These are phyloP conservation scores for Schizochytrium sp. DNA, from an alignment of 108 stramenopile species.

Conservation along the genomic window DNA sequence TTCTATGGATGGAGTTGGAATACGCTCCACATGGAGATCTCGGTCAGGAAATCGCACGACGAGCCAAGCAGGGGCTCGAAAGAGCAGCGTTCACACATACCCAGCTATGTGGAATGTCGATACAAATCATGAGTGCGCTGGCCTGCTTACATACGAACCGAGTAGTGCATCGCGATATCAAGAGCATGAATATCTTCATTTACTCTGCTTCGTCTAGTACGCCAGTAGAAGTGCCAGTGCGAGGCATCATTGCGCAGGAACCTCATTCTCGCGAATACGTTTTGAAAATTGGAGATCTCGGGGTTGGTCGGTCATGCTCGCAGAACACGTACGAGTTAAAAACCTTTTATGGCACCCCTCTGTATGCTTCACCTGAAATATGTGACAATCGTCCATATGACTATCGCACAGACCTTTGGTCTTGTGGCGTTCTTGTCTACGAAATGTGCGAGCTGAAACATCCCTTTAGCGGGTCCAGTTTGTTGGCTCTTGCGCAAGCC, in stretches of 20 bases:
- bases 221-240: not conserved
- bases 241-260: not conserved
- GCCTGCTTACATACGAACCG: conserved; percentile 60
- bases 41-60: not conserved
- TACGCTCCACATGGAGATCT: conserved; percentile 65
- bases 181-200: conserved; percentile 59
- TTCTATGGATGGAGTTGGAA: conserved; percentile 71
- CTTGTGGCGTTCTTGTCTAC: conserved; percentile 66
- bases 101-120: not conserved
- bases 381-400: conserved; percentile 65
- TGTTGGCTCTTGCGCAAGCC: not conserved
- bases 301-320: conserved; percentile 61
- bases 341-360: conserved; percentile 71
- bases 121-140: conserved; percentile 63
- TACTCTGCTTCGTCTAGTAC: not conserved
- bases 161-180: conserved; percentile 70
- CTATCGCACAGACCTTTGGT: conserved; percentile 69
- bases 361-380: conserved; percentile 68
- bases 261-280: not conserved
- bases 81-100: not conserved
- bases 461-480: conserved; percentile 60
- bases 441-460: conserved; percentile 61
- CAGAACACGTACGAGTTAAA: conserved; percentile 59
- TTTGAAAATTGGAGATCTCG: conserved; percentile 66
- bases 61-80: not conserved